These are phyloP conservation scores for Chionographis japonica DNA, from an alignment of 106 monocot species.

Conservation along the genomic window DNA sequence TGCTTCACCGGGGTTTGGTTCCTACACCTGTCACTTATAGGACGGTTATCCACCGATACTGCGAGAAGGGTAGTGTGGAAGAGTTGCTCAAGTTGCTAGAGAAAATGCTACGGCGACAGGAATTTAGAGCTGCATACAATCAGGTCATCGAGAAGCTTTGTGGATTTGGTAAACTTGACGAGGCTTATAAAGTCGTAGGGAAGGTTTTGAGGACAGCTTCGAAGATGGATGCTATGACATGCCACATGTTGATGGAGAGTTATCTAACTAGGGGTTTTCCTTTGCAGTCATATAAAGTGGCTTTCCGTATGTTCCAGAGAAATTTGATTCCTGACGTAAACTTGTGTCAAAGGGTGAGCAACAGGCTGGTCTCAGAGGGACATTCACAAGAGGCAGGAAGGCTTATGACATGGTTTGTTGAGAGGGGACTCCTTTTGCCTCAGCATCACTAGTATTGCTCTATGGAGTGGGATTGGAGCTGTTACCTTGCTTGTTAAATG, in stretches of 20 bases:
- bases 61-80: slow-evolving; percentile 68
- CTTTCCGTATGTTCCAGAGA: slow-evolving; percentile 80
- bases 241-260: slow-evolving; percentile 60
- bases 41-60: slow-evolving; percentile 82
- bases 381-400: slow-evolving; percentile 35
- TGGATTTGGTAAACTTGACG: slow-evolving; percentile 67
- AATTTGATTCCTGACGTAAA: slow-evolving; percentile 78
- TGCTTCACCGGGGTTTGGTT: slow-evolving; percentile 74
- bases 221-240: slow-evolving; percentile 58
- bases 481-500: too few species aligned
- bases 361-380: slow-evolving; percentile 41
- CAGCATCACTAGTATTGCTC: slow-evolving; percentile 2
- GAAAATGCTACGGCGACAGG: slow-evolving; percentile 57
- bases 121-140: slow-evolving; percentile 68
- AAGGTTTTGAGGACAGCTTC: slow-evolving; percentile 84
- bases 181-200: slow-evolving; percentile 66
- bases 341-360: slow-evolving; percentile 58
- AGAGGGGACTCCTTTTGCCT: slow-evolving; percentile 57
- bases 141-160: slow-evolving; percentile 84
- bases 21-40: slow-evolving; percentile 84
- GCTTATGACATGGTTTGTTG: slow-evolving; percentile 65
- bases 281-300: slow-evolving; percentile 73
- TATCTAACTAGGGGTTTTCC: slow-evolving; percentile 46
- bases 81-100: slow-evolving; percentile 67
- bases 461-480: background rate